A percentile compares a stretch with the other conserved stretches of the same genome.
These are phyloP conservation scores for Sextonia rubra DNA, from an alignment of 164 flowering plant species.

Conservation along the genomic window DNA sequence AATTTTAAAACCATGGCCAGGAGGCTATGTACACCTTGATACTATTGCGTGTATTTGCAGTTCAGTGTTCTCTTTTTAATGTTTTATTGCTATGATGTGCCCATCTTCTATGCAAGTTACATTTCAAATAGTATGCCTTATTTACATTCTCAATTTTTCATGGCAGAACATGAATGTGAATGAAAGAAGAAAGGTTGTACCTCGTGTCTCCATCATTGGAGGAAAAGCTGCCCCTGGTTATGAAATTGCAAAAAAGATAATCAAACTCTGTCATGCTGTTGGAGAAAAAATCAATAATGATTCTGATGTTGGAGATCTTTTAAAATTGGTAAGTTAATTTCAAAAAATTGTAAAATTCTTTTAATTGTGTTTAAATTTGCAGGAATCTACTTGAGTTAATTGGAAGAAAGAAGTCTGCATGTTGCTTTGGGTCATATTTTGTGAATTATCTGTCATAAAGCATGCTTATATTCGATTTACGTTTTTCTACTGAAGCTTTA, in stretches of 20 bases:
- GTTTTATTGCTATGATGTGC: background rate
- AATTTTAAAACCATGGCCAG: too few relatives aligned
- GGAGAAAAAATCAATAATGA: conserved; percentile 54
- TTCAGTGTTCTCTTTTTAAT: too few relatives aligned
- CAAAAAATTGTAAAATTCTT: background rate
- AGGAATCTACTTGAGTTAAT: background rate
- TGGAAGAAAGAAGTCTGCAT: background rate
- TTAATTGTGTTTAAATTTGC: background rate
- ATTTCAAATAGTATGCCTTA: background rate
- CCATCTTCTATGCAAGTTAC: background rate
- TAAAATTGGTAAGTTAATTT: conserved; percentile 37
- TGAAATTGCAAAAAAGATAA: conserved; percentile 47
- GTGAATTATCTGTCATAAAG: background rate
- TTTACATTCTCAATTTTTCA: background rate
- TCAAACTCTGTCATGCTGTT: conserved; percentile 51
- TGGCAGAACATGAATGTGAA: conserved; percentile 39
- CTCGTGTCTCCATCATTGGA: conserved; percentile 55
- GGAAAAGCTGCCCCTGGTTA: conserved; percentile 66
- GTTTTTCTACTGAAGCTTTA: background rate
- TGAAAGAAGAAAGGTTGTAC: conserved; percentile 40
- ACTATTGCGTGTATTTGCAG: too few relatives aligned
- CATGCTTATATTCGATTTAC: background rate
- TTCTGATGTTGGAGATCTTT: conserved; percentile 43
- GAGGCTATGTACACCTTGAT: too few relatives aligned
- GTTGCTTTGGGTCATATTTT: background rate